Base-by-base conservation (phyloP, 2,329 filamentous ascomycete genomes). In the Fusarium chlamydosporum region DNA sequence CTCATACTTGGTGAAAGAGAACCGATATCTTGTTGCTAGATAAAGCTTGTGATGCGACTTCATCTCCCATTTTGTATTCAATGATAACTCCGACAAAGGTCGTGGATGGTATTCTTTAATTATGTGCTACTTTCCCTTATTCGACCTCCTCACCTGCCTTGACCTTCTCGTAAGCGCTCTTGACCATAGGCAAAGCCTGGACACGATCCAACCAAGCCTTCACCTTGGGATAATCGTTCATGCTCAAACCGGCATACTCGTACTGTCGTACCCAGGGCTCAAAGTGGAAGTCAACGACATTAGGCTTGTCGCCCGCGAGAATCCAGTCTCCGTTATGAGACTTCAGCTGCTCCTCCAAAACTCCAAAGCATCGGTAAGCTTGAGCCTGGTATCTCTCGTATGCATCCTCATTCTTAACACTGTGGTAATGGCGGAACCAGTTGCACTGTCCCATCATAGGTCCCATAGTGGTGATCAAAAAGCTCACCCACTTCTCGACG, bases 281-380 rank as follows among this genome's bases (percentile, higher is more conserved):
- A 12, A 65, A 65, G n/a, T 65, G 61, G 34, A 65, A 59, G 53
- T 65, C 61, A 1, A 65, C 60, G 0, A 65, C 61, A 15, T 59
- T 65, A 3, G 61, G 61, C 10, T 27, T 51, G 6, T 47, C 29
- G 1, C 61, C 60, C 1, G 60, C 20, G 31, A 65, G 23, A 12
- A 65, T 41, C 61, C 61, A 65, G 0, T 53, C 46, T 26, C 60
- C 61, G 1, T 26, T 42, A 18, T 65, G 61, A 6, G 47, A 60
- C 10, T 60, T 65, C 4, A 65, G 12, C 31, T 65, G 61, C 35
- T 48, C 45, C 20, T 65, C 61, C 26, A 65, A 23, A 33, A 65
- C 60, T 9, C 60, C 60, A 4, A 65, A 53, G 35, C 53, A 65
- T 16, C 53, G 46, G 2, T 42, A 18, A 0, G 41, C 46, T 5